phyloP scores from a whole-genome alignment of 1,284 basidiomycete species.

The Agaricales sp. region DNA sequence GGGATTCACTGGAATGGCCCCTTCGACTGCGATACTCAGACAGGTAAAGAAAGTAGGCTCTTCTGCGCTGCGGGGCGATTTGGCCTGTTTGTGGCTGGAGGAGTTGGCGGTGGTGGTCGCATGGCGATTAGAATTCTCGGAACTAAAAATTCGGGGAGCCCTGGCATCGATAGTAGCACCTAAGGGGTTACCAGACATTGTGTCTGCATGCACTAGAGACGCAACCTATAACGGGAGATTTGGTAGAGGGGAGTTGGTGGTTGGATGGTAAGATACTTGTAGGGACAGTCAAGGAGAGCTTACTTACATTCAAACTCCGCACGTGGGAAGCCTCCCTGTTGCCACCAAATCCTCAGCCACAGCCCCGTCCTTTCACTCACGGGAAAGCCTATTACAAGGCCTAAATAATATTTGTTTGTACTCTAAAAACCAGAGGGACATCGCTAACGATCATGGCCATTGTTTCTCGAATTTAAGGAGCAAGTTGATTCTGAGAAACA shows the following conservation, averaged over 20 bases:
- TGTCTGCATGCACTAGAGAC: neutral
- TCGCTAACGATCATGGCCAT: too few relatives aligned
- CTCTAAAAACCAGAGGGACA: neutral
- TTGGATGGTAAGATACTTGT: neutral
- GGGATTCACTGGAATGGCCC: conserved; percentile 41
- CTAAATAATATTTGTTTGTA: neutral
- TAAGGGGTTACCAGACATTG: neutral
- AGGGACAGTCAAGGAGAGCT: neutral
- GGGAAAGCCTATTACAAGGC: neutral
- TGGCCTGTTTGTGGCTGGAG: conserved; percentile 27
- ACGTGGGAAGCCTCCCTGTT: neutral
- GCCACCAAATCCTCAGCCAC: neutral
- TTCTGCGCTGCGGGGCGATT: conserved; percentile 20
- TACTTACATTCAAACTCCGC: neutral
- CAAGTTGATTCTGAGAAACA: too few relatives aligned
- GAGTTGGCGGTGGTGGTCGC: too few relatives aligned
- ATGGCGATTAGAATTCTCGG: neutral
- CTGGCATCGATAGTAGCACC: neutral
- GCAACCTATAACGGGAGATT: neutral
- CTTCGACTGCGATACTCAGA: conserved; percentile 58
- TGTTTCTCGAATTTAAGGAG: too few relatives aligned
- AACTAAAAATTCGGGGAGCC: neutral
- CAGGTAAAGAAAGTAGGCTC: conserved; percentile 49
- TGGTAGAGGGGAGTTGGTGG: neutral
- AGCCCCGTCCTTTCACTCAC: neutral